Evolutionary conservation across 2,329 filamentous ascomycete species (phyloP), one percentile per base, ranked within the genome.

Genomic region (Aspergillus sp.): DNA sequence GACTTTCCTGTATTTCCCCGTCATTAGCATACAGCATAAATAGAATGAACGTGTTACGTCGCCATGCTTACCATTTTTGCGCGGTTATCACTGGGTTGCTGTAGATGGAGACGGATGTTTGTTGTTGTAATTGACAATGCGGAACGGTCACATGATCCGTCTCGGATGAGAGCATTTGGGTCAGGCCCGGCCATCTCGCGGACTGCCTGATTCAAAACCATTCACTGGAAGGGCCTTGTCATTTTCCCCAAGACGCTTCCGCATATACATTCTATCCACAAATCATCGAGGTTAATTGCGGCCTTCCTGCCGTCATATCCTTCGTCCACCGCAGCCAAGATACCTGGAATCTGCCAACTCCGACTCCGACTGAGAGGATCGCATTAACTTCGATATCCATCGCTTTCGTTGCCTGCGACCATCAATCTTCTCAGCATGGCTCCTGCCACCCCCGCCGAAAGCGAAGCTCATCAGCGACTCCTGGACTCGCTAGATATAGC

Each of bases 401-500:
- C 20, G 46, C 19, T 19, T 17, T 20, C 3, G 42, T 11, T 11
- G 12, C 9, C 8, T 5, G 13, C 5, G 11, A 44, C 34, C n/a
- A 20, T 59, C 58, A 44, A 59, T 68, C 66, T 61, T 61, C 65
- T 33, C 70, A 74, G 40, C 68, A 87, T 83, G 82, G 80, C 80
- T 68, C 82, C 78, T 76, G 81, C 88, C 41, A 88, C 86, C 7
- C 84, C 87, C 1, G 86, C 86, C 52, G 89, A 90, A 65, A 90
- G 91, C 73, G 88, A 95, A 62, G 88, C 89, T 47, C 93, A 98
- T 72, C 89, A 91, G 73, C 84, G 86, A 66, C 88, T 98, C 60
- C 87, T 99, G 66, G 91, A 97, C 76, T 81, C 90, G 73, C 90
- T 98, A 70, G 95, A 99, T 80, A 91, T 97, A 69, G 89, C 95